phyloP scores from a whole-genome alignment of 2,329 filamentous ascomycete genomes.

The Ceratocystis colombiana region DNA sequence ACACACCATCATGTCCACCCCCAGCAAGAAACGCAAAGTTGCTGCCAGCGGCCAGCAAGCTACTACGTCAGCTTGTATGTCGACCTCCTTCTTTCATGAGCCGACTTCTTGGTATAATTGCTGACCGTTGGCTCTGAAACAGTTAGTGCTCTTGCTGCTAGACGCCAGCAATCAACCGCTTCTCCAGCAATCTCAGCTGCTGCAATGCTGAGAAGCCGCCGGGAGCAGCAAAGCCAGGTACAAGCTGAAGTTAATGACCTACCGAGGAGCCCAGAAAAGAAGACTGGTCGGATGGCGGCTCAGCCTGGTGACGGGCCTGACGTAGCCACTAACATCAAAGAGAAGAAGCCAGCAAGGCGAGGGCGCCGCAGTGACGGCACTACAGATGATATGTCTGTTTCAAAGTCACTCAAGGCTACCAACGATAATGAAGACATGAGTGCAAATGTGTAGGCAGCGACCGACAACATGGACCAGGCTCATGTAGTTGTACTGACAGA shows the following conservation, averaged over 20 bases:
- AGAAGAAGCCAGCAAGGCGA: conserved; percentile 2
- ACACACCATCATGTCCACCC: conserved; percentile 10
- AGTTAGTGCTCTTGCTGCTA: conserved; percentile 24
- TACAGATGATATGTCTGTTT: neutral
- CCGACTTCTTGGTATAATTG: neutral
- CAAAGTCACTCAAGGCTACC: neutral
- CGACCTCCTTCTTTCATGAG: neutral
- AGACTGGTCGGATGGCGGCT: neutral
- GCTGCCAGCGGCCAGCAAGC: neutral
- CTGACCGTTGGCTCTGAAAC: conserved; percentile 9
- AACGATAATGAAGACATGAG: neutral
- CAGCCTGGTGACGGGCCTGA: neutral
- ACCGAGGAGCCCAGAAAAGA: neutral
- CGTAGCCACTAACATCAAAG: neutral
- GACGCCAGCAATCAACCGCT: conserved; percentile 18
- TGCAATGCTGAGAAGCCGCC: conserved; percentile 12
- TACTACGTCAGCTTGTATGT: conserved; percentile 23
- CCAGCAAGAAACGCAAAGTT: conserved; percentile 23
- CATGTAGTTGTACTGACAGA: neutral
- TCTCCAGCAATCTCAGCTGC: conserved; percentile 15
- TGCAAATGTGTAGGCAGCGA: neutral
- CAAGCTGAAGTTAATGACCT: neutral
- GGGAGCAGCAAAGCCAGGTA: neutral
- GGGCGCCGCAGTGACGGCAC: neutral
- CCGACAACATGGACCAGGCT: neutral